A percentile compares a stretch with the other conserved stretches of the same genome.
phyloP scores from a whole-genome alignment of 441 rosid genomes.

The Populus tomentosa region DNA sequence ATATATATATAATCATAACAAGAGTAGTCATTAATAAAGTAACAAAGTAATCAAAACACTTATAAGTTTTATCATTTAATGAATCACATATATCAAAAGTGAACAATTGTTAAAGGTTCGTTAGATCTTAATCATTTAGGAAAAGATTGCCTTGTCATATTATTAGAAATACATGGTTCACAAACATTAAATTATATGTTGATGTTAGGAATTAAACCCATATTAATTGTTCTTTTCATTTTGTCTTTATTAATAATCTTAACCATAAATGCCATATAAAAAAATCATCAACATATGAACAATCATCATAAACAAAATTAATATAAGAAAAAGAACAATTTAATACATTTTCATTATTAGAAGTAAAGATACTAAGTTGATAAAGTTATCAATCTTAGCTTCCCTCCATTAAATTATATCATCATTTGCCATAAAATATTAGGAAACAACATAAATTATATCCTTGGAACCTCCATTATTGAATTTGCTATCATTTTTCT shows the following conservation, averaged over 20 bases:
- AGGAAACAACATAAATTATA: neutral
- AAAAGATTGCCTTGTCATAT: neutral
- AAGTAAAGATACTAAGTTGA: too few species aligned
- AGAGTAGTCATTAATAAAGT: neutral
- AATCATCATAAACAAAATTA: too few species aligned
- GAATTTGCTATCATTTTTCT: neutral
- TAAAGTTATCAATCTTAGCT: neutral
- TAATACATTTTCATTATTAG: too few species aligned
- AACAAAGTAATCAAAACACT: neutral
- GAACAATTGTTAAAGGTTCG: neutral
- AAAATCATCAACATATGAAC: too few species aligned
- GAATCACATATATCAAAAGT: neutral
- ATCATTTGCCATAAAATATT: neutral
- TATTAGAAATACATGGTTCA: neutral
- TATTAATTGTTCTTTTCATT: neutral
- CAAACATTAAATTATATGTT: neutral
- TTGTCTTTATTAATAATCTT: neutral
- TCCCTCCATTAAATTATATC: neutral
- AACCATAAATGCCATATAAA: neutral
- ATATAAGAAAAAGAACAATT: too few species aligned
- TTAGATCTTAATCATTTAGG: neutral
- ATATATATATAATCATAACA: neutral
- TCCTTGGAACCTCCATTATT: neutral
- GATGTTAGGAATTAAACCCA: neutral
- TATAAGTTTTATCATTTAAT: neutral